Base-by-base conservation (phyloP, 2,329 filamentous ascomycete species). In the Diplodia scrobiculata region DNA sequence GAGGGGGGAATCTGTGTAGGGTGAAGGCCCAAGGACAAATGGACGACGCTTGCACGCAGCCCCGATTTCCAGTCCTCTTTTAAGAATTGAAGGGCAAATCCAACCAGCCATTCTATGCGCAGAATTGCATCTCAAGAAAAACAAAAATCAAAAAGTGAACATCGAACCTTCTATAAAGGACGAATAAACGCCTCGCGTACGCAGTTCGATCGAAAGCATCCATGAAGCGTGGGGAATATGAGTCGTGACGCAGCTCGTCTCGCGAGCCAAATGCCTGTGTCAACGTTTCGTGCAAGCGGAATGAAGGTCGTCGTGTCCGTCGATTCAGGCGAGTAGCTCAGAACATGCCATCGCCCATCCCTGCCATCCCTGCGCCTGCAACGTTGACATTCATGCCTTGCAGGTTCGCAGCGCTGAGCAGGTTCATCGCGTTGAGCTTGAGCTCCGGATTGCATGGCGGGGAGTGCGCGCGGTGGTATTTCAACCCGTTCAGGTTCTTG, bases 401-500 rank as follows among this genome's bases (percentile, higher is more conserved):
- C 54, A 80, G 68, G 59, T 78, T 78, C 17, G 75, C 73, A 38
- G 78, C 70, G 19, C 73, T 76, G 5, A 72, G 67, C 38, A 74
- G 34, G 70, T 71, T 64, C 69, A 77, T 72, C 64, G 74, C 75
- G 54, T 82, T 81, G 64, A 86, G 76, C 73, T 87, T 85, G 69
- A 89, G 86, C 68, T 97, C 92, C 0, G 92, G 92, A 74, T 96
- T 96, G 81, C 93, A 97, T 63, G 90, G 90, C 27, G 92, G 89
- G 13, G 92, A 95, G 77, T 97, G 79, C 71, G 83, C 77, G 66
- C 81, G 75, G 73, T 90, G 87, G 76, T 99, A 99, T 87, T 99
- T 99, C 69, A 99, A 86, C 6, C 95, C 95, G 79, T 99, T 99
- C 68, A 99, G 79, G 75, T 99, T 99, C 87, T 99, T 99, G 82